Percentiles rank a stretch among this genome's conserved stretches.
These are phyloP conservation scores for Fusarium clavum DNA, from an alignment of 2,329 filamentous ascomycete genomes.

Conservation along the genomic window DNA sequence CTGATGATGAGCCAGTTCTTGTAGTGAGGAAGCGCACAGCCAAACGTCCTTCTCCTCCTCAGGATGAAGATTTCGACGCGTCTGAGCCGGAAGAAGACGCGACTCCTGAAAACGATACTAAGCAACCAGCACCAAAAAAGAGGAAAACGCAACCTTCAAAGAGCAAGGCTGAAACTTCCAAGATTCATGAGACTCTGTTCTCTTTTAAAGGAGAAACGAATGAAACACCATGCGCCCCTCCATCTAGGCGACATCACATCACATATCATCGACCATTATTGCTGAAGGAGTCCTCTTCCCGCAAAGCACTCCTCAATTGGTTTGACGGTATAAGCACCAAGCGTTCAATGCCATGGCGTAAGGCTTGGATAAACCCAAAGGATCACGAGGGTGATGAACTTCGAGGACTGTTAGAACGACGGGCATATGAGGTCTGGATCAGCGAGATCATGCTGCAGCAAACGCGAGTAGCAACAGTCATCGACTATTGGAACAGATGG, in stretches of 20 bases:
- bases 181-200: slow-evolving; percentile 37
- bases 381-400: slow-evolving; percentile 49
- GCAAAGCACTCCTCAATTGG: slow-evolving; percentile 60
- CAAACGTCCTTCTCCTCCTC: slow-evolving; percentile 32
- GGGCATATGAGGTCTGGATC: slow-evolving; percentile 75
- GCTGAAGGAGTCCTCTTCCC: slow-evolving; percentile 53
- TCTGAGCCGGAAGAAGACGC: slow-evolving; percentile 41
- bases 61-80: slow-evolving; percentile 39
- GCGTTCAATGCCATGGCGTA: slow-evolving; percentile 70
- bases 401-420: slow-evolving; percentile 59
- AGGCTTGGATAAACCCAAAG: slow-evolving; percentile 64
- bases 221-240: slow-evolving; percentile 29
- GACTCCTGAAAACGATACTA: slow-evolving; percentile 26
- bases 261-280: slow-evolving; percentile 64
- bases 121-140: slow-evolving; percentile 39
- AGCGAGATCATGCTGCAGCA: slow-evolving; percentile 76
- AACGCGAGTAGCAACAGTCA: slow-evolving; percentile 70
- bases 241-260: slow-evolving; percentile 50
- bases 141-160: slow-evolving; percentile 36
- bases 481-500: slow-evolving; percentile 73
- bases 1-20: slow-evolving; percentile 16
- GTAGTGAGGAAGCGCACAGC: background rate
- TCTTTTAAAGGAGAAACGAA: slow-evolving; percentile 4
- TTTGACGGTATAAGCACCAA: slow-evolving; percentile 60
- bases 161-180: slow-evolving; percentile 17